Evolutionary conservation across 768 basidiomycete species (phyloP), one percentile per base, ranked within the genome.

Genomic region (Sutorius australiensis): DNA sequence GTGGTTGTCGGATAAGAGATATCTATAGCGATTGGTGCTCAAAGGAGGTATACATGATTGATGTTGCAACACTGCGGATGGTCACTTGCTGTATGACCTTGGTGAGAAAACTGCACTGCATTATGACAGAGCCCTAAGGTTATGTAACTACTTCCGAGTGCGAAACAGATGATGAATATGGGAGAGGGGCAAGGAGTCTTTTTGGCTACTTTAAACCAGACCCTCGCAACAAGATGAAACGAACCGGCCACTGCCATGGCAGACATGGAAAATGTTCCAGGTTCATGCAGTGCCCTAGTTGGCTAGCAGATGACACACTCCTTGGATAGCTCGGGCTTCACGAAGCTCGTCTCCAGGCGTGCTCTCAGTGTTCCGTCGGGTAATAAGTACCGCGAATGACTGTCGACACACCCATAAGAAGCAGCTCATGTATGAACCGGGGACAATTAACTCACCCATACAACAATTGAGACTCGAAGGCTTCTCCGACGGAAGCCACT

Each of bases 31-130:
- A 43, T 14, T 12, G 10, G 9, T 0, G 17, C 43, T 43, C n/a
- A 36, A 21, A 27, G 32, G 27, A 37, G 17, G 21, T 17, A 28
- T 32, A 10, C 32, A 33, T 51, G 9, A 32, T 36, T 12, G 8
- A 49, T 16, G 31, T 14, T 12, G 27, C n/a, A 31, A 30, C 39
- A 17, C 10, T 54, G 53, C 53, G 48, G 53, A 43, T 11, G 30
- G 27, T 6, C 41, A 41, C 2, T n/a, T 42, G 41, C 16, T 42
- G 16, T 27, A 27, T 27, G 40, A n/a, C 51, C 37, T 59, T 63
- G 67, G 76, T 8, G 81, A 78, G 6, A 80, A 79, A 0, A 79
- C 74, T 57, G 45, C 41, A 81, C 82, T 45, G 77, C 69, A 54
- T 53, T 43, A 28, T 14, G 17, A 46, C 27, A 41, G 9, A 17